Base-by-base conservation (phyloP, 2,329 filamentous ascomycete species). In the Diaporthe caulivora region DNA sequence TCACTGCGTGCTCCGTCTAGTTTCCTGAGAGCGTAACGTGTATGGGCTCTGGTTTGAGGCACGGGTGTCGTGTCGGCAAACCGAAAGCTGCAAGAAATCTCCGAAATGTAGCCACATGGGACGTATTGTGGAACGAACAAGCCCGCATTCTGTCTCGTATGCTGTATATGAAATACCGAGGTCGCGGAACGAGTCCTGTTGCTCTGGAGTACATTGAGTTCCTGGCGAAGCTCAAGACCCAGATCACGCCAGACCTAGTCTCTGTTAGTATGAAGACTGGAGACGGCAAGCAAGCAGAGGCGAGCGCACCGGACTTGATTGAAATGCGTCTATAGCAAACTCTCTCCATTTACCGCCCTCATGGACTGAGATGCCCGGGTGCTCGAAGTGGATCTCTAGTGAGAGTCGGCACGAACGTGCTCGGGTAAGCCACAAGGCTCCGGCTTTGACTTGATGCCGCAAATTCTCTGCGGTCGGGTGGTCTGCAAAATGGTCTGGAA, bases 371-470 rank as follows among this genome's bases (percentile, higher is more conserved):
- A 26, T 34, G 2, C 57, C 54, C 13, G 44, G 44, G n/a, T 34
- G 47, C 18, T 58, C 53, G 29, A 75, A 71, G 24, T 44, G 31
- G 44, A 71, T 29, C 31, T 18, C 60, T 17, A 73, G 26, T 7
- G 60, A 34, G 47, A 75, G 51, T 4, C 64, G 58, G 40, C 73
- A 75, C 29, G 71, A 71, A n/a, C 70, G 51, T 17, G 71, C 71
- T 54, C 71, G 65, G 6, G 73, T 71, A 37, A 75, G 64, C 73
- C 73, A 75, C 17, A 75, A 18, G 13, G 51, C 13, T 21, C 73
- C 73, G 31, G 57, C 47, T 21, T 37, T 58, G n/a, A 75, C 71
- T 69, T 68, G 67, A n/a, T 75, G 53, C 21, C 71, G 37, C 17
- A 75, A 26, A 17, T 71, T 71, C 1, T n/a, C 34, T 34, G 60